These are phyloP conservation scores for Rutstroemia sp. DNA, from an alignment of 2,329 filamentous ascomycete genomes.

Conservation along the genomic window DNA sequence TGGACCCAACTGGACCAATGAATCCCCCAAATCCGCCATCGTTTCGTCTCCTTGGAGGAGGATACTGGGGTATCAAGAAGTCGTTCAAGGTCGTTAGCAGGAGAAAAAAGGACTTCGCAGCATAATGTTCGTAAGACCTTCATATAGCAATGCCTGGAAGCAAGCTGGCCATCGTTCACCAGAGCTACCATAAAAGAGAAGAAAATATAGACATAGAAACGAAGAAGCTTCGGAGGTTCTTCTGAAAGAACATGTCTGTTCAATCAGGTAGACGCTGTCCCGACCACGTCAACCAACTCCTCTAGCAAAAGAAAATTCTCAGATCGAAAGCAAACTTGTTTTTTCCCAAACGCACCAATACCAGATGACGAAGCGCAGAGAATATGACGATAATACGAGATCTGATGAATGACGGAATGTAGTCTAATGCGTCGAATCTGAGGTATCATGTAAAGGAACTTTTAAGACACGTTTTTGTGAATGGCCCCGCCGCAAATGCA, in stretches of 20 bases:
- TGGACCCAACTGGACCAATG: not conserved
- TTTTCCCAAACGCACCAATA: conserved; percentile 25
- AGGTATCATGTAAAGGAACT: conserved; percentile 41
- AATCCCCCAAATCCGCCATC: conserved; percentile 7
- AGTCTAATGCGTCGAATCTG: conserved; percentile 29
- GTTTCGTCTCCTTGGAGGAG: not conserved
- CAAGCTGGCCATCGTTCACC: conserved; percentile 8
- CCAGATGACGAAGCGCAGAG: conserved; percentile 22
- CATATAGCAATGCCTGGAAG: conserved; percentile 3
- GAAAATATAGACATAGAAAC: conserved; percentile 8
- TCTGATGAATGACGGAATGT: conserved; percentile 27
- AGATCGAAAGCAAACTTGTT: conserved; percentile 24
- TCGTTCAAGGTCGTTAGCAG: not conserved
- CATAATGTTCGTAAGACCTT: conserved; percentile 8
- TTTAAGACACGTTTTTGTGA: conserved; percentile 36
- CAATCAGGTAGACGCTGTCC: conserved; percentile 3
- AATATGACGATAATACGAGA: conserved; percentile 22
- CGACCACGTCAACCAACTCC: conserved; percentile 13
- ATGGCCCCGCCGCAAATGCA: conserved; percentile 37
- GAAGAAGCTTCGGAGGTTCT: conserved; percentile 4
- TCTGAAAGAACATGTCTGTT: not conserved
- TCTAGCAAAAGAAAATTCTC: conserved; percentile 24
- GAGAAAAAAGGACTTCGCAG: not conserved
- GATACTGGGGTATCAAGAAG: not conserved
- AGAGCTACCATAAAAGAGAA: conserved; percentile 2